Conservation (phyloP, 805 yeast species). For the Saturnispora bothae region DNA sequence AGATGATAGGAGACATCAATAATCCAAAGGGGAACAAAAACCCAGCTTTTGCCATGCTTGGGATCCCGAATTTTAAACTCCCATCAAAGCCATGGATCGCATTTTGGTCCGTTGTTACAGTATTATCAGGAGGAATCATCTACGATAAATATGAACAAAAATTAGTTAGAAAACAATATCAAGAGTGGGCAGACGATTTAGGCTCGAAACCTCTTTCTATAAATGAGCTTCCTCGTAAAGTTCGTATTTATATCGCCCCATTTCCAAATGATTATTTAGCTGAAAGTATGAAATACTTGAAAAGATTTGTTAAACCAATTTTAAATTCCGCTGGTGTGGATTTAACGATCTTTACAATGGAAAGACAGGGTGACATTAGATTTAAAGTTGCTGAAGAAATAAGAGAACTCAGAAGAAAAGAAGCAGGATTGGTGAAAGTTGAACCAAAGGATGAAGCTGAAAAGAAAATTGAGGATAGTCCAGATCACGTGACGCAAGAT, state of each 20-base stretch:
- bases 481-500: neutral
- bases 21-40: slow-evolving; percentile 25
- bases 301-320: slow-evolving; percentile 76
- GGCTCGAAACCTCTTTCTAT: slow-evolving; percentile 25
- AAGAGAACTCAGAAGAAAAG: slow-evolving; percentile 51
- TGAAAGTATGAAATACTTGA: slow-evolving; percentile 60
- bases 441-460: slow-evolving; percentile 1
- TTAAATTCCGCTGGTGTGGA: slow-evolving; percentile 78
- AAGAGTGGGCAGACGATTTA: slow-evolving; percentile 33
- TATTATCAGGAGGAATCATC: slow-evolving; percentile 60
- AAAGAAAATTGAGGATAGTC: neutral
- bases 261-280: slow-evolving; percentile 89
- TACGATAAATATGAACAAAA: slow-evolving; percentile 74
- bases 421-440: slow-evolving; percentile 20
- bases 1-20: slow-evolving; percentile 7
- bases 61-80: slow-evolving; percentile 61
- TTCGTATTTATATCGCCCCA: slow-evolving; percentile 84
- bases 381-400: slow-evolving; percentile 71
- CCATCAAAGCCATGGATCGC: slow-evolving; percentile 93
- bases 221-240: slow-evolving; percentile 54
- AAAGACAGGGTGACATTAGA: slow-evolving; percentile 85
- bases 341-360: slow-evolving; percentile 65
- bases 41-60: slow-evolving; percentile 80
- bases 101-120: slow-evolving; percentile 64
- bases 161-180: slow-evolving; percentile 49